Evolutionary conservation across 768 basidiomycete genomes (phyloP), one percentile per base, ranked within the genome.

Genomic region (Mycena chlorophos): DNA sequence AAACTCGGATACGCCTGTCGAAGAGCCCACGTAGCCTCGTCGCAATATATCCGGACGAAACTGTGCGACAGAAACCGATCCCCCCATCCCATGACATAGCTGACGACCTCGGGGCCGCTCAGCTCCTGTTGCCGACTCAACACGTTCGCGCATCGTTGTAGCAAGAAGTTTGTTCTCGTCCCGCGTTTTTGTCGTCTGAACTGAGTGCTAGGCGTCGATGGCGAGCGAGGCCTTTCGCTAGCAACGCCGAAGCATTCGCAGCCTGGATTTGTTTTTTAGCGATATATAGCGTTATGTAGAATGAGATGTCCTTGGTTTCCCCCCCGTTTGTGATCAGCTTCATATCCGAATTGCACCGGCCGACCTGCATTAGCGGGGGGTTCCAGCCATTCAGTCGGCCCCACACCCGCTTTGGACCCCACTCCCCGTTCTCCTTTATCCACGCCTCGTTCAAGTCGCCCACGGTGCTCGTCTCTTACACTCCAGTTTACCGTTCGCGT

Each of bases 381-480:
- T 63, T 63, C 64, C 62, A 74, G 20, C 43, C 60, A 47, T 73
- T 74, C 12, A 74, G 12, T 38, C 51, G 68, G 0, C 43, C 53
- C 31, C 53, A 65, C 0, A 49, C 6, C 0, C 68, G 26, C 43
- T 66, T 63, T 2, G 65, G 63, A 0, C 67, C 64, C 71, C 72
- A 74, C 1, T 65, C 37, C 0, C 75, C 73, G 4, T 28, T 49
- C 5, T 60, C 54, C 1, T 56, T 37, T 0, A 73, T 63, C 61
- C 61, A 71, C 8, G 64, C 68, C 1, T 67, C 30, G 0, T 10
- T 2, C 0, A 53, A 0, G 54, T 20, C 0, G 49, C 25, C n/a
- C 65, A 77, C 4, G 75, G 74, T 1, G 71, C 69, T 1, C 64
- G 39, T 2, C 72, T 40, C 53, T 77, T 77, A 62, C 76, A 78